These are phyloP conservation scores for Ophiostoma sp. DNA, from an alignment of 2,329 filamentous ascomycete species.

Conservation along the genomic window DNA sequence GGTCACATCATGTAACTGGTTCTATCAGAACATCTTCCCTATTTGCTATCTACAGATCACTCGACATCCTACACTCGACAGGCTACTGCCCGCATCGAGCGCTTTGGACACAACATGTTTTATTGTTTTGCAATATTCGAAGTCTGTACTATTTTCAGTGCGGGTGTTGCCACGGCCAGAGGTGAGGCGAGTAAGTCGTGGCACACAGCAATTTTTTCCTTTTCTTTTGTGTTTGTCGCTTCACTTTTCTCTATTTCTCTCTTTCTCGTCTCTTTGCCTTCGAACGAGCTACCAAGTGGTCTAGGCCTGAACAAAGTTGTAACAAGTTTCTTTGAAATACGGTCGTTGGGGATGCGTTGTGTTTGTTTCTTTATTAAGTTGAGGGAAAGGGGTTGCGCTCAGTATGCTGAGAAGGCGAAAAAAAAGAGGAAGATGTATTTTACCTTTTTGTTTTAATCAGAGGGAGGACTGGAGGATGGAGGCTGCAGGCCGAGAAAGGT, in stretches of 20 bases:
- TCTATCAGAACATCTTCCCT: constrained; percentile 41
- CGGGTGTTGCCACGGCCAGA: neutral
- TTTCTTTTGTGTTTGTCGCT: neutral
- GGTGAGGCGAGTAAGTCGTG: neutral
- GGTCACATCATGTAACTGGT: constrained; percentile 38
- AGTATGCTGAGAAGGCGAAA: constrained; percentile 18
- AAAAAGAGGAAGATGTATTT: constrained; percentile 1
- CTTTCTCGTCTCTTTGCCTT: neutral
- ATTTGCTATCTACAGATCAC: constrained; percentile 42
- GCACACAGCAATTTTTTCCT: neutral
- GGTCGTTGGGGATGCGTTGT: neutral
- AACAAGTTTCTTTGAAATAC: constrained; percentile 5
- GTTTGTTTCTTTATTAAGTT: neutral
- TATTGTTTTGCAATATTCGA: constrained; percentile 41
- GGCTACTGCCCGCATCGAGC: constrained; percentile 41
- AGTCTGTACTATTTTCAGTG: constrained; percentile 24
- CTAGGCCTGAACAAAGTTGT: neutral
- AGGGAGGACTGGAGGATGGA: neutral
- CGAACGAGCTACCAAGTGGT: neutral
- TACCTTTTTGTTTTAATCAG: constrained; percentile 14
- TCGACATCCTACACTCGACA: constrained; percentile 43
- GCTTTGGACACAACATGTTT: constrained; percentile 44
- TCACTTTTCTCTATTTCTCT: neutral
- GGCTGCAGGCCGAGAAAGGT: too few species aligned
- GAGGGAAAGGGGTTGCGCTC: neutral